Percentiles rank a stretch among this genome's conserved stretches.
phyloP scores from a whole-genome alignment of 2,329 filamentous ascomycete species.

The Diplocarpon mali region DNA sequence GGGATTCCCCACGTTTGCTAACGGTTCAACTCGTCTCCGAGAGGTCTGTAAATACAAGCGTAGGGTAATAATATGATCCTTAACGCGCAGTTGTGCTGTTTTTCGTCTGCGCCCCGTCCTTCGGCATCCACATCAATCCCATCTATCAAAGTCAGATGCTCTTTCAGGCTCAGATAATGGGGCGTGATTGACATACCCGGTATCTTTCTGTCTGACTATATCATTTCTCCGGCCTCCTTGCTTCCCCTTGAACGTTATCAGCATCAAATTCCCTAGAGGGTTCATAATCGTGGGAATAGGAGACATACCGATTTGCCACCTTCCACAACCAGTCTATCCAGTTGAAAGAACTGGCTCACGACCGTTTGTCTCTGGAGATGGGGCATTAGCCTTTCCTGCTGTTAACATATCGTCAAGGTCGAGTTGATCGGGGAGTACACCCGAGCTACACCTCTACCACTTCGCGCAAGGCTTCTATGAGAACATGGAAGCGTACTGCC shows the following conservation, averaged over 20 bases:
- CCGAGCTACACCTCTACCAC: too few species aligned
- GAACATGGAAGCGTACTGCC: too few species aligned
- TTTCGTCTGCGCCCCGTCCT: background rate
- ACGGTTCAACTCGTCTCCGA: too few species aligned
- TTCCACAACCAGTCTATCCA: slow-evolving; percentile 87
- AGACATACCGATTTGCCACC: slow-evolving; percentile 61
- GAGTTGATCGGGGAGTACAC: too few species aligned
- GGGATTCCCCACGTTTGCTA: too few species aligned
- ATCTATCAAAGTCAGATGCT: slow-evolving; percentile 15
- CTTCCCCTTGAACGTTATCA: slow-evolving; percentile 44
- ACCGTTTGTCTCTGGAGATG: slow-evolving; percentile 74
- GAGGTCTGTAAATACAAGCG: background rate
- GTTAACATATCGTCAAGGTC: too few species aligned
- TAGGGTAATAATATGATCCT: slow-evolving; percentile 2
- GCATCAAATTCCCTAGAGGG: slow-evolving; percentile 3
- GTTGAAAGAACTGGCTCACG: slow-evolving; percentile 87
- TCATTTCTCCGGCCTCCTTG: slow-evolving; percentile 55
- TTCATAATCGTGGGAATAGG: background rate
- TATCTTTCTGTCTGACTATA: slow-evolving; percentile 67
- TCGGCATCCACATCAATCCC: slow-evolving; percentile 22
- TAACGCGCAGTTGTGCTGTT: too few species aligned
- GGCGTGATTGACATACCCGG: slow-evolving; percentile 45
- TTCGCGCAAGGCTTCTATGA: too few species aligned
- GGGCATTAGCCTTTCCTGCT: slow-evolving; percentile 10
- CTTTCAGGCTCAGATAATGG: background rate